Conservation (phyloP, 2,329 filamentous ascomycete species). For the Fusarium azukiicola region DNA sequence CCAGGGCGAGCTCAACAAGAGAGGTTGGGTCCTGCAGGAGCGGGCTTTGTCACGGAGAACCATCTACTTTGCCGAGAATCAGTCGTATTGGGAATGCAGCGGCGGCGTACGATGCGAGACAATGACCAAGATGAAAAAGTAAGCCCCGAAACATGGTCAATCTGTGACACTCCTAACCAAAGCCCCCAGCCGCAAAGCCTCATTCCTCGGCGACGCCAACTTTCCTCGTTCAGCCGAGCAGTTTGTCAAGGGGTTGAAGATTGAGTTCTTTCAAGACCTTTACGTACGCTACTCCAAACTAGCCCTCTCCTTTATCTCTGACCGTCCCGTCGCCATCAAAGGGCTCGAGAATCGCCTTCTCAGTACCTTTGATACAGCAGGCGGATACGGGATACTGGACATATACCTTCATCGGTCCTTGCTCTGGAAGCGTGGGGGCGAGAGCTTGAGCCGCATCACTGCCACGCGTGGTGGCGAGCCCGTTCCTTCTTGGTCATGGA, state of each 20-base stretch:
- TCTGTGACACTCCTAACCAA: too few species aligned
- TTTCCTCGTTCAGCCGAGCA: not conserved
- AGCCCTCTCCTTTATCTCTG: not conserved
- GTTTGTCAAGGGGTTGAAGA: not conserved
- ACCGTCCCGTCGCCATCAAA: not conserved
- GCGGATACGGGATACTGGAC: not conserved
- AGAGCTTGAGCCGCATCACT: not conserved
- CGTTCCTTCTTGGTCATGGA: not conserved
- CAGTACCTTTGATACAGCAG: not conserved
- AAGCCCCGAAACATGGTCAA: not conserved
- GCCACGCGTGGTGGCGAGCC: not conserved
- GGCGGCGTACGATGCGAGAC: not conserved
- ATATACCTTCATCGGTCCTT: not conserved
- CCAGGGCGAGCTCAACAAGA: not conserved
- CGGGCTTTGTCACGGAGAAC: not conserved
- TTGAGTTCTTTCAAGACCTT: not conserved
- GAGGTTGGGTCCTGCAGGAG: not conserved
- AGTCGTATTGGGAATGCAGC: not conserved
- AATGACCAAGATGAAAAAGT: constrained; percentile 6
- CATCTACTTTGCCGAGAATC: not conserved
- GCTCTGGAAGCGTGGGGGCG: not conserved
- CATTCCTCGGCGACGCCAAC: not conserved
- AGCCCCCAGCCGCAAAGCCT: not conserved
- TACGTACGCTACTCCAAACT: not conserved
- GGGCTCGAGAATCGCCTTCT: not conserved